Base-by-base conservation (phyloP, 73 alveolate genomes). In the Uronychia setigera region DNA sequence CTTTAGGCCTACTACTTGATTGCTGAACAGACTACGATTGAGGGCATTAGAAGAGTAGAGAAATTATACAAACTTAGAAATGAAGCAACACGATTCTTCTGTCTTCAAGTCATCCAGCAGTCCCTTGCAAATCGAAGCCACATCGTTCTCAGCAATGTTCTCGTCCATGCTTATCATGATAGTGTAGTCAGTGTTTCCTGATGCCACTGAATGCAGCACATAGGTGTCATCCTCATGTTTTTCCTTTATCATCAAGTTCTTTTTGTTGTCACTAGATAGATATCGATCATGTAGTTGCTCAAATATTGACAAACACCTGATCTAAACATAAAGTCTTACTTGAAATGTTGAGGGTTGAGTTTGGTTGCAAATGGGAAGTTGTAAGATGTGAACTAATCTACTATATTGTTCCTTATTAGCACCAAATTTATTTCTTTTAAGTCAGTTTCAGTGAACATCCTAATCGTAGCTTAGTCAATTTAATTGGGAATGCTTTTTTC, bases 61-160 rank as follows among this genome's bases (percentile, higher is more conserved):
- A n/a, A n/a, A n/a, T n/a, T n/a, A n/a, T n/a, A n/a, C n/a, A n/a
- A n/a, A n/a, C n/a, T n/a, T n/a, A n/a, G n/a, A n/a, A n/a, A 81
- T 82, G 35, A 85, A 85, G 59, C 92, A 85, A 85, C 58, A 46
- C 76, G 78, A 79, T 31, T 79, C 92, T 31, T 85, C 92, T 26
- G 28, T 26, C 33, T 79, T 85, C 1, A 85, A 58, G 33, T 85
- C 92, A 78, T 85, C 92, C 86, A 85, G 78, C 31, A 85, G 77
- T 30, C 30, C 46, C 32, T 78, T 85, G 29, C 76, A 35, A 1
- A 85, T 77, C 33, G 31, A 26, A 1, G 80, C 76, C 33, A 79
- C 27, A 58, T 85, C 87, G 32, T 79, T 85, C 34, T 78, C 32
- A 11, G 27, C 32, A 1, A 87, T 29, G 30, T 85, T 26, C 59